phyloP scores from a whole-genome alignment of 306 rosid species.

The Vigna mungo region DNA sequence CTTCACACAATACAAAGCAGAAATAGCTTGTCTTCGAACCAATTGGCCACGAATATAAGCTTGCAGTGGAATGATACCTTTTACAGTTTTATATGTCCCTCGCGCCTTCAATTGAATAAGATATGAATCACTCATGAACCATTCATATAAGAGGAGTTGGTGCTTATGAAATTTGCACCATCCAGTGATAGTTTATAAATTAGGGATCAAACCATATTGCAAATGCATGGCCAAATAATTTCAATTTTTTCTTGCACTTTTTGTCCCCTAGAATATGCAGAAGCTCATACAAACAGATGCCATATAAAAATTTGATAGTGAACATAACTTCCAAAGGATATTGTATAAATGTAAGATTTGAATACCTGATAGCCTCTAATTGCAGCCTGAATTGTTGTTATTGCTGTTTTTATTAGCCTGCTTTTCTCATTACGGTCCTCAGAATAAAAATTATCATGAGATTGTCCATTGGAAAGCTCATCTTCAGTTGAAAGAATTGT shows the following conservation, averaged over 20 bases:
- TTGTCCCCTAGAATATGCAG: no score
- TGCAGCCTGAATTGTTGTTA: constrained; percentile 62
- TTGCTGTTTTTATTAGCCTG: constrained; percentile 55
- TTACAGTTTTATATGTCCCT: constrained; percentile 37
- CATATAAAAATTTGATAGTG: not conserved
- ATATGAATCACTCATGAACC: constrained; percentile 6
- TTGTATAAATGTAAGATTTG: constrained; percentile 11
- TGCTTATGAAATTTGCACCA: not conserved
- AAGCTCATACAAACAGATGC: no score
- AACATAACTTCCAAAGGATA: not conserved
- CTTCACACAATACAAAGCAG: constrained; percentile 51
- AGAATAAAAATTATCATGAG: constrained; percentile 38
- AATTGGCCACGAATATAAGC: constrained; percentile 53
- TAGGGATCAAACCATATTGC: not conserved
- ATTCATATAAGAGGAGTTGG: not conserved
- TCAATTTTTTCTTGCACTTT: no score
- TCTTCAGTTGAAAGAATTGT: constrained; percentile 17
- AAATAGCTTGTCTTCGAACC: constrained; percentile 56
- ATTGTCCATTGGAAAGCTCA: constrained; percentile 43
- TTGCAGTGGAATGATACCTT: constrained; percentile 52
- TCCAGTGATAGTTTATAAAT: not conserved
- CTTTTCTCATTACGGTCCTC: constrained; percentile 46
- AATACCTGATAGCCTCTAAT: constrained; percentile 64
- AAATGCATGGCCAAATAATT: not conserved
- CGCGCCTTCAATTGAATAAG: constrained; percentile 47